Conservation (phyloP, 1,284 basidiomycete genomes). For the Malassezia obtusa region DNA sequence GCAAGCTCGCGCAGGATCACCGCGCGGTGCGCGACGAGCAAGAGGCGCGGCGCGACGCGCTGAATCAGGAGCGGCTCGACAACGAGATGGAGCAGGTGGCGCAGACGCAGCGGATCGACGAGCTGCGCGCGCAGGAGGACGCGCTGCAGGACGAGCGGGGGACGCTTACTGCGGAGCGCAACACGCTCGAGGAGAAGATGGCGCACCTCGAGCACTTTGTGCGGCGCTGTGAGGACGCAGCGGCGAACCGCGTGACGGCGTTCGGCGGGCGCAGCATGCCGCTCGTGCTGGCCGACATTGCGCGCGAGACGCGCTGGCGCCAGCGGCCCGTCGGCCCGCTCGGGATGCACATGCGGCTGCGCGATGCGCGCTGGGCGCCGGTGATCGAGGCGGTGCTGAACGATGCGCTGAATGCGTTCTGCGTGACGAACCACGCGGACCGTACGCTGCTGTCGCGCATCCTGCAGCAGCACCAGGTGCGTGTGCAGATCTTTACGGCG, state of each 20-base stretch:
- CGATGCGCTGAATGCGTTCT: slow-evolving; percentile 61
- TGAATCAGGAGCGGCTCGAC: slow-evolving; percentile 9
- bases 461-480: slow-evolving; percentile 48
- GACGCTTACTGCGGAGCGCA: slow-evolving; percentile 18
- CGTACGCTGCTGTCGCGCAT: slow-evolving; percentile 57
- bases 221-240: slow-evolving; percentile 9
- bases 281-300: slow-evolving; percentile 48
- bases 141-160: slow-evolving; percentile 9
- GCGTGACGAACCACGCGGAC: slow-evolving; percentile 66
- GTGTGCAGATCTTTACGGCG: slow-evolving; percentile 29
- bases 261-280: slow-evolving; percentile 37
- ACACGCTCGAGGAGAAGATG: slow-evolving; percentile 19
- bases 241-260: slow-evolving; percentile 27
- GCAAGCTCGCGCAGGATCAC: slow-evolving; percentile 38
- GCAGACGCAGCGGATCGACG: slow-evolving; percentile 1
- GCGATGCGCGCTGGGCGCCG: slow-evolving; percentile 61
- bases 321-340: slow-evolving; percentile 54
- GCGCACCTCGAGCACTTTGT: slow-evolving; percentile 13
- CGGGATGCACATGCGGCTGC: slow-evolving; percentile 76
- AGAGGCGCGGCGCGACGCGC: slow-evolving; percentile 19
- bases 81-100: slow-evolving; percentile 7
- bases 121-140: slow-evolving; percentile 1
- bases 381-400: slow-evolving; percentile 63
- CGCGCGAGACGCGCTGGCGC: slow-evolving; percentile 52
- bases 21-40: slow-evolving; percentile 20